Base-by-base conservation (phyloP, 129 eudicot species). In the Tanacetum coccineum region DNA sequence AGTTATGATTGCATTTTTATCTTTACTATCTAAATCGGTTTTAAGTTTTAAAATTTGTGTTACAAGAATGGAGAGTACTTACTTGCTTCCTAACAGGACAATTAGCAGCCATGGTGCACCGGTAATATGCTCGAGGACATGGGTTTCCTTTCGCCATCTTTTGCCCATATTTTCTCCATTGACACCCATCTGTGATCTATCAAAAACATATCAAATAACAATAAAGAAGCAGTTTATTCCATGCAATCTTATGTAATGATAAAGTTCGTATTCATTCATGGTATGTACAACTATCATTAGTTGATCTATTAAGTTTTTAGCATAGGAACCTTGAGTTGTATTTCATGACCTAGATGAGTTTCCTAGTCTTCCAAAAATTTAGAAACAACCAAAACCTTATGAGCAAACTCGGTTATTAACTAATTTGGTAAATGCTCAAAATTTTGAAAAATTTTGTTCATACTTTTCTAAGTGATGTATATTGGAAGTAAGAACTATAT, bases 11-110 rank as follows among this genome's bases (percentile, higher is more conserved):
- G 10, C n/a, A n/a, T 7, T 36, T 36, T 36, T 36, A 17, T 5
- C 6, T 49, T 4, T 49, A 49, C 54, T 17, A 49, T 49, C 18
- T 4, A 14, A 49, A 49, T 17, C 18, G 6, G n/a, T 17, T 49
- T 47, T 49, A 3, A 49, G 17, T 49, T 49, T 58, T 2, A 11
- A 17, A 25, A 42, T 19, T 3, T 9, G 3, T 17, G 30, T 6
- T 15, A 44, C 8, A 63, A 13, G 0, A 30, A 59, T 10, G 1
- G 4, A n/a, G 40, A 18, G 28, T n/a, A 52, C 83, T 13, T 83
- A 89, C 96, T 70, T 89, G 96, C 51, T 89, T 89, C n/a, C 96
- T 72, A 67, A 89, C 96, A 0, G 96, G 93, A 66, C 96, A 89
- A 62, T 87, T 87, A 2, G 75, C 82, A 25, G 90, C 84, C 96